Conservation (phyloP, 1,284 basidiomycete genomes). For the Lignosus rhinocerotis region DNA sequence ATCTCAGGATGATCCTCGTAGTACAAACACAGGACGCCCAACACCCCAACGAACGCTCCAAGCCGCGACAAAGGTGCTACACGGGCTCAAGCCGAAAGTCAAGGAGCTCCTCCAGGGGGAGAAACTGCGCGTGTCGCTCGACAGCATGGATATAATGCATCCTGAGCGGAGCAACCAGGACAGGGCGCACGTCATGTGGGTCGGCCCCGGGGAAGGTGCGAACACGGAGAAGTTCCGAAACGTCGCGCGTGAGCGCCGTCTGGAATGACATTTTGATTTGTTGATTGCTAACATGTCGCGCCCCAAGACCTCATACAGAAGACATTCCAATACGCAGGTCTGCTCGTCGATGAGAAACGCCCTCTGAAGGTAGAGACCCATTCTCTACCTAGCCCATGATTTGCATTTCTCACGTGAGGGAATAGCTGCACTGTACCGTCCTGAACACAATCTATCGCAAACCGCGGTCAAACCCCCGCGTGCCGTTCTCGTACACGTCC, state of each 20-base stretch:
- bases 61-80: constrained; percentile 49
- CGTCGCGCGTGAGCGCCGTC: no score
- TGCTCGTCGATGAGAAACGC: constrained; percentile 44
- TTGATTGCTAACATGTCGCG: no score
- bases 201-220: constrained; percentile 43
- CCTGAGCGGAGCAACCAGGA: constrained; percentile 39
- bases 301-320: constrained; percentile 43
- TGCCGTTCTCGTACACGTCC: constrained; percentile 51
- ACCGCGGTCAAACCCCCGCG: constrained; percentile 30
- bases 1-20: background rate
- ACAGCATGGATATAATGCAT: constrained; percentile 53
- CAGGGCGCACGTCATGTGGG: constrained; percentile 59
- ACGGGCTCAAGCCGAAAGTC: constrained; percentile 47
- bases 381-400: background rate
- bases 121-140: constrained; percentile 45
- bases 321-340: constrained; percentile 49
- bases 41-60: constrained; percentile 37
- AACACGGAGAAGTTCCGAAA: constrained; percentile 32
- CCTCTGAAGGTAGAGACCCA: constrained; percentile 54
- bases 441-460: constrained; percentile 61
- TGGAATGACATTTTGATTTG: no score
- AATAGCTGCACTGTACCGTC: constrained; percentile 68
- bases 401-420: no score
- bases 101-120: constrained; percentile 27
- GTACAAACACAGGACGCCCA: background rate